A percentile compares a stretch with the other conserved stretches of the same genome.
Conservation (phyloP, 768 basidiomycete genomes). For the Leccinum arenicola region DNA sequence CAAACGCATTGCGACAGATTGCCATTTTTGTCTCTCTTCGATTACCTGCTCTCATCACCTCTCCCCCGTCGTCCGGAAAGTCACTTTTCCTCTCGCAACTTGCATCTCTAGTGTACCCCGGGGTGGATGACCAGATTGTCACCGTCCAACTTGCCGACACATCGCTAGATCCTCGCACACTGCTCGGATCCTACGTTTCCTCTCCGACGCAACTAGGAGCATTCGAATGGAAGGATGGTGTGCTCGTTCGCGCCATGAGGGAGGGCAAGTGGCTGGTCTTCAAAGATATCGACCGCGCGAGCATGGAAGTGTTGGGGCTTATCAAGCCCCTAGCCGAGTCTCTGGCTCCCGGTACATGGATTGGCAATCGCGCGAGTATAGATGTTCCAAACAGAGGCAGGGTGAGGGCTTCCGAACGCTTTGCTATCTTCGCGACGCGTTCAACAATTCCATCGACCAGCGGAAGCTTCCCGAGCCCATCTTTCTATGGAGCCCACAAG, state of each 20-base stretch:
- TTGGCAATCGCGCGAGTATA: slow-evolving; percentile 68
- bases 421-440: slow-evolving; percentile 87
- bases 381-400: slow-evolving; percentile 72
- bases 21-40: slow-evolving; percentile 64
- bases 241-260: slow-evolving; percentile 83
- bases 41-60: slow-evolving; percentile 78
- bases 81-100: slow-evolving; percentile 76
- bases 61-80: slow-evolving; percentile 87
- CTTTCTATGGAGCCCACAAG: slow-evolving; percentile 85
- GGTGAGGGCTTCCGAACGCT: slow-evolving; percentile 74
- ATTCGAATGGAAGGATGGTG: slow-evolving; percentile 97
- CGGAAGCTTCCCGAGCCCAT: slow-evolving; percentile 51
- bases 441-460: slow-evolving; percentile 52
- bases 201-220: slow-evolving; percentile 79
- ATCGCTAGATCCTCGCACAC: slow-evolving; percentile 88
- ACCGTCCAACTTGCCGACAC: slow-evolving; percentile 92
- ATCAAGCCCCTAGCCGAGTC: slow-evolving; percentile 84
- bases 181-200: slow-evolving; percentile 91
- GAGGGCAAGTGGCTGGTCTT: slow-evolving; percentile 93
- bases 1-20: slow-evolving; percentile 56
- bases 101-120: slow-evolving; percentile 61
- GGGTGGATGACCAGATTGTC: slow-evolving; percentile 64
- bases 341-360: slow-evolving; percentile 62
- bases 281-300: slow-evolving; percentile 89
- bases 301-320: slow-evolving; percentile 84